Evolutionary conservation across 1,139 yeast species (phyloP).

Genomic region (Geotrichum carabidarum): DNA sequence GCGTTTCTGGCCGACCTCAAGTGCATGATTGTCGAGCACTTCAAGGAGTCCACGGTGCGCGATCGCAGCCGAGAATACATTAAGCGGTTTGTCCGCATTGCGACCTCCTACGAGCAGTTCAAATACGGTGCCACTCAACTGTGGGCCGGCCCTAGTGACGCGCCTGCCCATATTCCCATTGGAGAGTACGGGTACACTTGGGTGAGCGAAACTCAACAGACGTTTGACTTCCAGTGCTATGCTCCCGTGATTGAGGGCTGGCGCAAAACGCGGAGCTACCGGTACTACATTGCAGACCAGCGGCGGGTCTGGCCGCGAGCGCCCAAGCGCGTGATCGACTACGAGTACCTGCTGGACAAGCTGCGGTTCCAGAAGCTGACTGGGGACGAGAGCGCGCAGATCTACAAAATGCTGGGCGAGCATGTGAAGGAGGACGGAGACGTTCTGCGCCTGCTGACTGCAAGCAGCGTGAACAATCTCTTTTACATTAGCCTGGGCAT

Average conservation of each 20-base stretch:
- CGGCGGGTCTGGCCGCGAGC: slow-evolving; percentile 24
- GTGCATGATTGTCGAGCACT: slow-evolving; percentile 34
- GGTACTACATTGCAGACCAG: slow-evolving; percentile 28
- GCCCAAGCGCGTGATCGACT: slow-evolving; percentile 33
- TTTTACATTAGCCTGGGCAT: slow-evolving; percentile 36
- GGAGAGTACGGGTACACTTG: slow-evolving; percentile 37
- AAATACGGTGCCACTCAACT: slow-evolving; percentile 31
- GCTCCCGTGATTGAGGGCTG: slow-evolving; percentile 36
- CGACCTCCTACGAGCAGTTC: slow-evolving; percentile 34
- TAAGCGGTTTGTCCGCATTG: slow-evolving; percentile 34
- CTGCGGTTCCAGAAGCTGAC: slow-evolving; percentile 30
- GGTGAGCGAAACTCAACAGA: slow-evolving; percentile 30
- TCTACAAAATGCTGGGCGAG: slow-evolving; percentile 28
- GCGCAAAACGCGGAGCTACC: slow-evolving; percentile 33
- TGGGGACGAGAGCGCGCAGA: slow-evolving; percentile 31
- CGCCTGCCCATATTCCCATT: slow-evolving; percentile 23
- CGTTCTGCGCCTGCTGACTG: slow-evolving; percentile 33
- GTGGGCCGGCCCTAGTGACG: slow-evolving; percentile 30
- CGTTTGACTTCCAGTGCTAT: slow-evolving; percentile 29
- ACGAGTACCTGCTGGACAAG: slow-evolving; percentile 34
- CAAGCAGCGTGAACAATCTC: slow-evolving; percentile 28
- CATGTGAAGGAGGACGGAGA: slow-evolving; percentile 34
- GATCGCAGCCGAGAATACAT: slow-evolving; percentile 34
- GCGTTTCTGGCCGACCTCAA: slow-evolving; percentile 34
- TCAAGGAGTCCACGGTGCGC: slow-evolving; percentile 36